Evolutionary conservation across 2,329 filamentous ascomycete species (phyloP).

Genomic region (Sclerotiophoma versabilis): DNA sequence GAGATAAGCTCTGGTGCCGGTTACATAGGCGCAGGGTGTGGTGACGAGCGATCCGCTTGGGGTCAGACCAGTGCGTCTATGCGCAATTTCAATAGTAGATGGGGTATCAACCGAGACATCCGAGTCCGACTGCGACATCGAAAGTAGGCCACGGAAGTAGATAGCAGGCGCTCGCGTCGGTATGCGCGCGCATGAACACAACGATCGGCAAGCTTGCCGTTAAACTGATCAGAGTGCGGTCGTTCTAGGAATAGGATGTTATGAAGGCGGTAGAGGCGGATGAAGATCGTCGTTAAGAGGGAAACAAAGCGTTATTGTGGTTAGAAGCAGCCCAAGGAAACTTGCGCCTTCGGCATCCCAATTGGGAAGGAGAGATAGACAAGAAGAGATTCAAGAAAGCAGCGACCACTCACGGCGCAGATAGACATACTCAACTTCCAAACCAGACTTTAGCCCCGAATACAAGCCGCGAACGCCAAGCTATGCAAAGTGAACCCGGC

Average conservation of each 20-base stretch:
- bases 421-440: slow-evolving; percentile 28
- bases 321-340: slow-evolving; percentile 20
- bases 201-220: slow-evolving; percentile 9
- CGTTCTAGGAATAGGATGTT: slow-evolving; percentile 9
- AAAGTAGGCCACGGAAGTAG: slow-evolving; percentile 16
- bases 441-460: slow-evolving; percentile 26
- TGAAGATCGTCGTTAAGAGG: slow-evolving; percentile 6
- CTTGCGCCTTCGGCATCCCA: slow-evolving; percentile 21
- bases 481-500: slow-evolving; percentile 30
- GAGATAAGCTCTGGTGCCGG: neutral
- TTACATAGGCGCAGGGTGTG: slow-evolving; percentile 10
- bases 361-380: slow-evolving; percentile 38
- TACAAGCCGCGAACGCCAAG: slow-evolving; percentile 34
- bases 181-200: slow-evolving; percentile 21
- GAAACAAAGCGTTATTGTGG: slow-evolving; percentile 20
- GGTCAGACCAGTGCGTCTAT: slow-evolving; percentile 4
- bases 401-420: slow-evolving; percentile 30
- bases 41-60: slow-evolving; percentile 3
- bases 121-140: slow-evolving; percentile 23
- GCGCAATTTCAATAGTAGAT: slow-evolving; percentile 5
- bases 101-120: slow-evolving; percentile 12
- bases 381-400: slow-evolving; percentile 27
- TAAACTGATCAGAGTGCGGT: neutral
- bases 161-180: slow-evolving; percentile 18
- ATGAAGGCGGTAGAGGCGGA: neutral